These are phyloP conservation scores for Cordyceps tenuipes DNA, from an alignment of 2,329 filamentous ascomycete genomes.

Conservation along the genomic window DNA sequence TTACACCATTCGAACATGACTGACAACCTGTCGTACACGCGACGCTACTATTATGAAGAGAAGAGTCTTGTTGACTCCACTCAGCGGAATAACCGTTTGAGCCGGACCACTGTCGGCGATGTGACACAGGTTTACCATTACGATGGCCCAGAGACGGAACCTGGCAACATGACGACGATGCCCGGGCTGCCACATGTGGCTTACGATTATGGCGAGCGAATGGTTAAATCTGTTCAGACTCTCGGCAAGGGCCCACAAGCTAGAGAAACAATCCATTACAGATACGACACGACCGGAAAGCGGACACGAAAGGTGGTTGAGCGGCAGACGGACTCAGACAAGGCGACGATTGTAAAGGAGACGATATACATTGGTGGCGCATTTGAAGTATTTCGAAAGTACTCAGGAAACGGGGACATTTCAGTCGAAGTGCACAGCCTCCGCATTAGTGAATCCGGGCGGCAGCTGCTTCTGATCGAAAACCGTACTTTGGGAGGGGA, in stretches of 20 bases:
- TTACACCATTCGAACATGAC: slow-evolving; percentile 1
- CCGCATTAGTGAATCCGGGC: slow-evolving; percentile 8
- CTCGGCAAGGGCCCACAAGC: neutral
- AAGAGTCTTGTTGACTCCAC: neutral
- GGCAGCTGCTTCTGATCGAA: slow-evolving; percentile 10
- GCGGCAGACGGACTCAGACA: neutral
- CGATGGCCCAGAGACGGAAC: neutral
- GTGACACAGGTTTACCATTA: neutral
- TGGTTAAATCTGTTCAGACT: slow-evolving; percentile 2
- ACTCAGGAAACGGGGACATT: neutral
- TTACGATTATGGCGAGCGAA: slow-evolving; percentile 7
- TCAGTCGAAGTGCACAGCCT: slow-evolving; percentile 3
- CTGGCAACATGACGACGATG: slow-evolving; percentile 2
- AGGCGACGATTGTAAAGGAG: neutral
- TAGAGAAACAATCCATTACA: slow-evolving; percentile 19
- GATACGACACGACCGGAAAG: slow-evolving; percentile 17
- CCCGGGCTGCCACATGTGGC: neutral
- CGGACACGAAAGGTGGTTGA: slow-evolving; percentile 20
- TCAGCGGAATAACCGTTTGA: neutral
- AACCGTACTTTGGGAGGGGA: slow-evolving; percentile 12
- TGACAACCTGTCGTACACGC: neutral
- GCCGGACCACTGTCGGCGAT: neutral
- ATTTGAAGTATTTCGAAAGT: slow-evolving; percentile 11
- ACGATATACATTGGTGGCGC: slow-evolving; percentile 12
- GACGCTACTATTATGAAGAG: slow-evolving; percentile 6